A percentile compares a stretch with the other conserved stretches of the same genome.
These are phyloP conservation scores for Talaromyces verruculosus DNA, from an alignment of 2,329 filamentous ascomycete species.

Conservation along the genomic window DNA sequence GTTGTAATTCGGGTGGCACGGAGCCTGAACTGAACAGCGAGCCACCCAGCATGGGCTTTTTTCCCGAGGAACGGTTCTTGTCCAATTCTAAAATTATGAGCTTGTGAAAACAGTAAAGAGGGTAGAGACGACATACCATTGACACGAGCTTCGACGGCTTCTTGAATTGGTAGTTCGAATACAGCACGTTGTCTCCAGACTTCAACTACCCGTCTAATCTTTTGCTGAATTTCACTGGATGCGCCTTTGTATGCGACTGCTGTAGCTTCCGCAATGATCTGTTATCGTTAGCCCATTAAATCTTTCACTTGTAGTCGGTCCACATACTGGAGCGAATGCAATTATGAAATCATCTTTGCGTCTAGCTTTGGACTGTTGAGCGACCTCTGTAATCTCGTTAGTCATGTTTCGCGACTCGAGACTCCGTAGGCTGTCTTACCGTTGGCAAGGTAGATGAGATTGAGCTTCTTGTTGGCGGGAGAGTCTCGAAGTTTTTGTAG, in stretches of 20 bases:
- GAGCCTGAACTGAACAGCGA: constrained; percentile 68
- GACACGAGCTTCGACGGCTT: constrained; percentile 74
- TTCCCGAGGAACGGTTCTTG: constrained; percentile 52
- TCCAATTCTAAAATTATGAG: constrained; percentile 52
- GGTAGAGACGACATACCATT: constrained; percentile 59
- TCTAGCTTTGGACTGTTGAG: constrained; percentile 91
- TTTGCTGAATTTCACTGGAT: constrained; percentile 79
- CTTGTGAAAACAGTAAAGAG: constrained; percentile 1
- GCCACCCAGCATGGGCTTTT: constrained; percentile 61
- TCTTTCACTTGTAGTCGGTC: not conserved
- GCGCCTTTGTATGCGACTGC: constrained; percentile 88
- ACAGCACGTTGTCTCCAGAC: constrained; percentile 88
- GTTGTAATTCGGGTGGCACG: constrained; percentile 73
- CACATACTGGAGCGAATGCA: constrained; percentile 74
- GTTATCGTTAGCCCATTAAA: constrained; percentile 27
- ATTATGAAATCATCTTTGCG: constrained; percentile 89
- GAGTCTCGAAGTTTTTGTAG: constrained; percentile 85
- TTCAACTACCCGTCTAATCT: constrained; percentile 84
- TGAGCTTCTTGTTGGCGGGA: constrained; percentile 79
- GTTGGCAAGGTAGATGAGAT: constrained; percentile 92
- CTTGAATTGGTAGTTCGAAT: constrained; percentile 77
- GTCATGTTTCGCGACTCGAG: constrained; percentile 16
- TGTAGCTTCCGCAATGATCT: constrained; percentile 85
- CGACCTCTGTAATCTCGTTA: constrained; percentile 67
- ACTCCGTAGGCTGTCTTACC: constrained; percentile 55